Evolutionary conservation across 257 asterid species (phyloP).

Genomic region (Ilex aquifolium): DNA sequence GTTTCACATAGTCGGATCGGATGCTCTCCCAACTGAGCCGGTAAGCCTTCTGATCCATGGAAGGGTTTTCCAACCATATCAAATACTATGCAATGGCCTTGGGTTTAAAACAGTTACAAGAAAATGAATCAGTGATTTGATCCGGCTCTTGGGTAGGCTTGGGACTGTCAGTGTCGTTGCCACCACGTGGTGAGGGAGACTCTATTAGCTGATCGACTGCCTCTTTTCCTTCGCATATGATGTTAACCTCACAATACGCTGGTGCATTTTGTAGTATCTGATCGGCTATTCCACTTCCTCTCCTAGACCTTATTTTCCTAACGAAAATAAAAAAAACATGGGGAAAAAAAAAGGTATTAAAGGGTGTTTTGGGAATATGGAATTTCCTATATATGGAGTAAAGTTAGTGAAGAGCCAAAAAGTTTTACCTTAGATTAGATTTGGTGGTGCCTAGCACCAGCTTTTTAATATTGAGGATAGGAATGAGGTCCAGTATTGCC

Average conservation of each 20-base stretch:
- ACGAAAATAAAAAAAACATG: neutral
- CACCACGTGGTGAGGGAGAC: constrained; percentile 28
- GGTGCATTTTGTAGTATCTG: constrained; percentile 51
- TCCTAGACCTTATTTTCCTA: constrained; percentile 48
- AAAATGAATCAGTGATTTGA: constrained; percentile 12
- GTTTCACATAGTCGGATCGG: neutral
- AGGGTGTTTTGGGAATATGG: neutral
- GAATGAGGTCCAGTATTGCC: constrained; percentile 74
- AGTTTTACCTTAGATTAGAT: constrained; percentile 42
- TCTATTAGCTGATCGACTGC: constrained; percentile 16
- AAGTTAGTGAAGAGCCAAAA: neutral
- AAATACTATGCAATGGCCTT: neutral
- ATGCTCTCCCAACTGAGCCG: constrained; percentile 1
- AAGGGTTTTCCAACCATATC: neutral
- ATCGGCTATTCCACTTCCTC: constrained; percentile 35
- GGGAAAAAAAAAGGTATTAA: neutral
- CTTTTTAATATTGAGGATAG: constrained; percentile 58
- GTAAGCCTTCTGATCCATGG: neutral
- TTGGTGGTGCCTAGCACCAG: constrained; percentile 53
- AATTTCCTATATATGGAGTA: neutral
- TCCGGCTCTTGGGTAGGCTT: constrained; percentile 7
- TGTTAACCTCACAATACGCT: constrained; percentile 60
- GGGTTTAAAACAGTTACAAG: constrained; percentile 41
- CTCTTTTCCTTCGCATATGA: constrained; percentile 75
- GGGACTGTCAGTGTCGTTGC: constrained; percentile 11